A percentile compares a stretch with the other conserved stretches of the same genome.
These are phyloP conservation scores for Nakazawaea ambrosiae DNA, from an alignment of 805 yeast species.

Conservation along the genomic window DNA sequence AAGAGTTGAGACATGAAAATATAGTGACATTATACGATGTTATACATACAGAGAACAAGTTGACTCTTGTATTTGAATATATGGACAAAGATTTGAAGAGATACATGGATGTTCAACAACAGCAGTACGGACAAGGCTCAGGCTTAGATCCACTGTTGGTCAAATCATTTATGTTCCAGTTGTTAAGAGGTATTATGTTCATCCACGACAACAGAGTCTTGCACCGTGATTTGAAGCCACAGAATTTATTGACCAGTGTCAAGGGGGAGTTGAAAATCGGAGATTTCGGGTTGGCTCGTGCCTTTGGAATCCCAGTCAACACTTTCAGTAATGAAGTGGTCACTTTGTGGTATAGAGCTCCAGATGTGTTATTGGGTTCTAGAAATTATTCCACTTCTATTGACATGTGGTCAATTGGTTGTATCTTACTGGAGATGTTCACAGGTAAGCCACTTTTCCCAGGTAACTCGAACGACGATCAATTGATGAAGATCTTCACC, in stretches of 20 bases:
- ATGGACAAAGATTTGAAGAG: conserved; percentile 91
- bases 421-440: conserved; percentile 97
- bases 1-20: conserved; percentile 89
- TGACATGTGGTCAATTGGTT: conserved; percentile 98
- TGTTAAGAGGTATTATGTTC: conserved; percentile 81
- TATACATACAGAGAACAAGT: conserved; percentile 92
- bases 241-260: conserved; percentile 78
- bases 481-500: conserved; percentile 83
- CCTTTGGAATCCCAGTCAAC: conserved; percentile 96
- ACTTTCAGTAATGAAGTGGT: conserved; percentile 97
- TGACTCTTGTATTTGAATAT: conserved; percentile 87
- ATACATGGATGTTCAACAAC: conserved; percentile 70
- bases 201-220: conserved; percentile 82
- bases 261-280: conserved; percentile 93
- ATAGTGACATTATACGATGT: conserved; percentile 91
- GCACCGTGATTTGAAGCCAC: conserved; percentile 89
- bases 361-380: conserved; percentile 92
- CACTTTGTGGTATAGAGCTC: conserved; percentile 96
- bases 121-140: conserved; percentile 55
- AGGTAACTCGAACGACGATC: conserved; percentile 95
- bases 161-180: conserved; percentile 90
- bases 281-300: conserved; percentile 95
- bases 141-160: conserved; percentile 69
- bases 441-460: conserved; percentile 97
- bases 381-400: conserved; percentile 94